These are phyloP conservation scores for Solanum pennellii DNA, from an alignment of 257 asterid genomes.

Conservation along the genomic window DNA sequence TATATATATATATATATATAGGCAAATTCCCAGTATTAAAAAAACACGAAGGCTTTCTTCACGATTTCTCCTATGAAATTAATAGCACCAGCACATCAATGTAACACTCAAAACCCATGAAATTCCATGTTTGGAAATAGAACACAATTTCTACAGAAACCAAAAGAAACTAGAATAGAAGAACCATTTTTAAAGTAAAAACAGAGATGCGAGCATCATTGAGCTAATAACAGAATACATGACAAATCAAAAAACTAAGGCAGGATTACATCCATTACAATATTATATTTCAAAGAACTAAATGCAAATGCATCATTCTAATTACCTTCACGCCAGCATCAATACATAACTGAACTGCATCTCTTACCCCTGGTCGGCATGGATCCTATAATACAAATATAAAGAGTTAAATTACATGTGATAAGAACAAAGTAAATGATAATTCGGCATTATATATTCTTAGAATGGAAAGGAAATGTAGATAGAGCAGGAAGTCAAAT, in stretches of 20 bases:
- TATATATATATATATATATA: not conserved
- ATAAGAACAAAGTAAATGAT: not conserved
- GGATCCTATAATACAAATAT: conserved; percentile 54
- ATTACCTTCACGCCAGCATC: conserved; percentile 86
- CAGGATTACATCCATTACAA: not conserved
- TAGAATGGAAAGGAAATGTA: not conserved
- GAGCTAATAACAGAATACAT: not conserved
- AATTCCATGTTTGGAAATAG: not conserved
- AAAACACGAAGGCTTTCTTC: not conserved
- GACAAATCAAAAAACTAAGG: not conserved
- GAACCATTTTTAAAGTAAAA: not conserved
- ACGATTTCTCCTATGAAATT: not conserved
- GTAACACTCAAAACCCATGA: not conserved
- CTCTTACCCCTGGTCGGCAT: conserved; percentile 75
- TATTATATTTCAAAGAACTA: not conserved
- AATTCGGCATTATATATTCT: not conserved
- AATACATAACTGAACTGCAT: conserved; percentile 68
- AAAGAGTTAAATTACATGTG: not conserved
- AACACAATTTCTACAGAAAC: not conserved
- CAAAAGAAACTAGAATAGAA: not conserved
- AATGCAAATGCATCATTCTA: not conserved
- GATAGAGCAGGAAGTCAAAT: not conserved
- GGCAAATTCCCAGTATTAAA: not conserved
- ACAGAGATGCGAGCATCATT: not conserved
- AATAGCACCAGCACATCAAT: not conserved